Conservation (phyloP, 768 basidiomycete genomes). For the Tephrocybe rancida region DNA sequence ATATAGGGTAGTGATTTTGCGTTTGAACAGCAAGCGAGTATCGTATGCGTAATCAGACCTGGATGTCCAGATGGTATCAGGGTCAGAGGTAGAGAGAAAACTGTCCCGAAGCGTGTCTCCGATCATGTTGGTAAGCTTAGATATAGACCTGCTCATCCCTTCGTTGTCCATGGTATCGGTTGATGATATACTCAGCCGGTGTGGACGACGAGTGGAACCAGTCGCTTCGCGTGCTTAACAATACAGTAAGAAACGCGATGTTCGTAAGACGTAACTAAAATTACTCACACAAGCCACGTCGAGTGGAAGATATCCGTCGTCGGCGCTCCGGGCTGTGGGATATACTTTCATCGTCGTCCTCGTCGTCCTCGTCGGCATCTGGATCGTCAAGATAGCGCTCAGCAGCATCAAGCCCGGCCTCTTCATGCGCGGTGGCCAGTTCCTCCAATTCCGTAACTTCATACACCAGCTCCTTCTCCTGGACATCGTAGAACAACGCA, state of each 20-base stretch:
- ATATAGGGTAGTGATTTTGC: slow-evolving; percentile 83
- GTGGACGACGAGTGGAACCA: slow-evolving; percentile 9
- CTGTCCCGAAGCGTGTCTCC: slow-evolving; percentile 52
- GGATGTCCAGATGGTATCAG: slow-evolving; percentile 74
- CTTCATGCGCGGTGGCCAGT: slow-evolving; percentile 61
- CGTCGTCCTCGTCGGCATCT: slow-evolving; percentile 61
- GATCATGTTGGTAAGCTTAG: slow-evolving; percentile 49
- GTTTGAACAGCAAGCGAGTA: slow-evolving; percentile 84
- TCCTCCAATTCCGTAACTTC: slow-evolving; percentile 62
- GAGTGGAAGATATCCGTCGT: slow-evolving; percentile 35
- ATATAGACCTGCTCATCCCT: slow-evolving; percentile 20
- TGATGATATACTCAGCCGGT: slow-evolving; percentile 53
- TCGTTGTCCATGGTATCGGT: slow-evolving; percentile 34
- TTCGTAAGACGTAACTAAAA: background rate
- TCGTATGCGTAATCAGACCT: slow-evolving; percentile 82
- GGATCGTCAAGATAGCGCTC: slow-evolving; percentile 63
- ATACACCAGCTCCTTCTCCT: slow-evolving; percentile 71
- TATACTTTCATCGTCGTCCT: slow-evolving; percentile 46
- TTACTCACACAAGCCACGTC: slow-evolving; percentile 12
- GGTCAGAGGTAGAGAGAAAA: slow-evolving; percentile 40
- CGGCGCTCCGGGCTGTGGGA: slow-evolving; percentile 38
- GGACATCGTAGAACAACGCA: slow-evolving; percentile 70
- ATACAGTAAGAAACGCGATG: background rate
- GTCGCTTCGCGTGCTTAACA: slow-evolving; percentile 1
- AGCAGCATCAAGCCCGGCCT: slow-evolving; percentile 50